Conservation (phyloP, 345 rosid genomes). For the Syzygium jambos region DNA sequence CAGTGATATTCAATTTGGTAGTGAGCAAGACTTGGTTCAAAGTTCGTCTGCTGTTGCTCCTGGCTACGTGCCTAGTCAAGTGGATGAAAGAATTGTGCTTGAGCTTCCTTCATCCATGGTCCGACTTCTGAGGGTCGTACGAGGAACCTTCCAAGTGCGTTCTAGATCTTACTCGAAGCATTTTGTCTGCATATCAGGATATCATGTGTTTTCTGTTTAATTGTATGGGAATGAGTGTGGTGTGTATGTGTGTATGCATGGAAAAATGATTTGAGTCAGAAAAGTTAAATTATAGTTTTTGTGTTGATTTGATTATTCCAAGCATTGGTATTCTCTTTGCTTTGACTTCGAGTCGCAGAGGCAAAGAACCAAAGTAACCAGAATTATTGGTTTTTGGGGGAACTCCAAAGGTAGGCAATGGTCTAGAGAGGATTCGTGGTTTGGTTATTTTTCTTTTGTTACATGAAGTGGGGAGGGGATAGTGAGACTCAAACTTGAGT, state of each 20-base stretch:
- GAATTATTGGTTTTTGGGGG: not conserved
- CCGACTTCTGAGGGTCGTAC: conserved; percentile 72
- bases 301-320: not conserved
- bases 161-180: not conserved
- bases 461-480: not conserved
- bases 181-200: not conserved
- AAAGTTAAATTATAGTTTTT: not conserved
- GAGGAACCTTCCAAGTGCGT: conserved; percentile 92
- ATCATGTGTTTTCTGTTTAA: not conserved
- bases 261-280: not conserved
- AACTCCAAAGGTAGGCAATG: not conserved
- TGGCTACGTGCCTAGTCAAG: conserved; percentile 86
- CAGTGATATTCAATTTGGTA: conserved; percentile 34
- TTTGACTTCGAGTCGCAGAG: not conserved
- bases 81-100: conserved; percentile 83
- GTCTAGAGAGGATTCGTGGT: not conserved
- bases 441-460: not conserved
- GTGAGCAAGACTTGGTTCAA: conserved; percentile 39
- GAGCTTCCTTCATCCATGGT: conserved; percentile 96
- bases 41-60: conserved; percentile 56
- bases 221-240: not conserved
- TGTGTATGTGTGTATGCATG: not conserved
- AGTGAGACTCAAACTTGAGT: not conserved
- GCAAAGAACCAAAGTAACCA: not conserved
- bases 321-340: not conserved